Base-by-base conservation (phyloP, 2,329 filamentous ascomycete species). In the Fusarium armeniacum region DNA sequence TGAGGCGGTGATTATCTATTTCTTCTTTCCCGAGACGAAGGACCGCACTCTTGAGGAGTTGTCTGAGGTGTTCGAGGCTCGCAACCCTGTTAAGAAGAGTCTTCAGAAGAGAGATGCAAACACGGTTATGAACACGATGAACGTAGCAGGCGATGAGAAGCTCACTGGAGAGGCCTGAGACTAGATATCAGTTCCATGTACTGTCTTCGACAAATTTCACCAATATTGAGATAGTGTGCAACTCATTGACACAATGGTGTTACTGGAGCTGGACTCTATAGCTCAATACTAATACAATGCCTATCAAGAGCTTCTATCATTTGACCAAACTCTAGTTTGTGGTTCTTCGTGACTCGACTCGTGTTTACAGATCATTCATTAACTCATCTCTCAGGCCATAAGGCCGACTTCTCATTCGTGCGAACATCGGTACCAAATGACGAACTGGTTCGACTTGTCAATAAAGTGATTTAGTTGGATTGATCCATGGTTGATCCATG, bases 11-110 rank as follows among this genome's bases (percentile, higher is more conserved):
- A 62, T 83, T 7, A 83, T 84, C 28, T 88, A 85, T 70, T 84
- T 87, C 67, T 82, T 84, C 69, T 87, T 82, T 69, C 81, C 81
- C 0, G 82, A 84, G 73, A 84, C 82, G 3, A 84, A 83, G 72
- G 81, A 81, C n/a, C 76, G 81, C 30, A 74, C 85, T 24, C 78
- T 88, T 33, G 86, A 88, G 76, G 85, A 88, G 73, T 64, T 88
- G 58, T 83, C 84, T 10, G 83, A 83, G 58, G 85, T 88, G 30
- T 85, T 85, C 69, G 76, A 79, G n/a, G 75, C 82, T 0, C 77
- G 74, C 3, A 81, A 84, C 69, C 83, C 83, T 0, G 83, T 84
- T 18, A 81, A 80, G 75, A 82, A 82, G 76, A 81, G 78, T 63
- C 65, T 83, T 43, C 77, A 81, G 72, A 81, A 81, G 75, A 73